Evolutionary conservation across 805 yeast species (phyloP).

Genomic region (Wickerhamiella domercqiae): DNA sequence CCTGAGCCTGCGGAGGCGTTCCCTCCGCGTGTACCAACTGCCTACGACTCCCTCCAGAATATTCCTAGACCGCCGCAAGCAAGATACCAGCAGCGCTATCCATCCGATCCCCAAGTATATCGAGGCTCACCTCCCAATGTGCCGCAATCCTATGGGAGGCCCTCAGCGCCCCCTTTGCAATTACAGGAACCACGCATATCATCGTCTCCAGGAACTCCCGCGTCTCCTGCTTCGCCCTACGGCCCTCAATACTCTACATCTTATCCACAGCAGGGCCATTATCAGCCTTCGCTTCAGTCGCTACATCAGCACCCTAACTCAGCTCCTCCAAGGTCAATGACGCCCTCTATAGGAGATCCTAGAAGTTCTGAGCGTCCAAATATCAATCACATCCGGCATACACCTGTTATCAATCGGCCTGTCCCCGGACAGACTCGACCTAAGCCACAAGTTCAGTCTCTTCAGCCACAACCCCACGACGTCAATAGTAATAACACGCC

Average conservation of each 20-base stretch:
- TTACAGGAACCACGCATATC: not conserved
- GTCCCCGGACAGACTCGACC: too few relatives aligned
- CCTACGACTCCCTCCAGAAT: slow-evolving; percentile 10
- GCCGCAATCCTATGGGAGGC: not conserved
- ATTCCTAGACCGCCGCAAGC: slow-evolving; percentile 15
- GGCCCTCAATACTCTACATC: not conserved
- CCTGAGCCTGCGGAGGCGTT: slow-evolving; percentile 21
- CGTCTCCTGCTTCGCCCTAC: slow-evolving; percentile 1
- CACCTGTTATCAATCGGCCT: too few relatives aligned
- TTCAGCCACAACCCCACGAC: too few relatives aligned
- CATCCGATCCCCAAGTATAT: not conserved
- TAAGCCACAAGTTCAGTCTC: not conserved
- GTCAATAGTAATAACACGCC: too few relatives aligned
- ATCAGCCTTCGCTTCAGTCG: slow-evolving; percentile 1
- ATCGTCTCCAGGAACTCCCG: not conserved
- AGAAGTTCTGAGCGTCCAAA: too few relatives aligned
- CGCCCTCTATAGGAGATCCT: not conserved
- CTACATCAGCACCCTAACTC: slow-evolving; percentile 1
- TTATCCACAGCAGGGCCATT: not conserved
- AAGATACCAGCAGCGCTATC: slow-evolving; percentile 9
- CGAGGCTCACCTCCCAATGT: slow-evolving; percentile 1
- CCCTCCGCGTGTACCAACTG: slow-evolving; percentile 9
- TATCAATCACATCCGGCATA: too few relatives aligned
- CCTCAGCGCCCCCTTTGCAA: not conserved
- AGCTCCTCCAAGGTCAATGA: slow-evolving; percentile 1